Base-by-base conservation (phyloP, 2,329 filamentous ascomycete species). In the Exserohilum rostratum region DNA sequence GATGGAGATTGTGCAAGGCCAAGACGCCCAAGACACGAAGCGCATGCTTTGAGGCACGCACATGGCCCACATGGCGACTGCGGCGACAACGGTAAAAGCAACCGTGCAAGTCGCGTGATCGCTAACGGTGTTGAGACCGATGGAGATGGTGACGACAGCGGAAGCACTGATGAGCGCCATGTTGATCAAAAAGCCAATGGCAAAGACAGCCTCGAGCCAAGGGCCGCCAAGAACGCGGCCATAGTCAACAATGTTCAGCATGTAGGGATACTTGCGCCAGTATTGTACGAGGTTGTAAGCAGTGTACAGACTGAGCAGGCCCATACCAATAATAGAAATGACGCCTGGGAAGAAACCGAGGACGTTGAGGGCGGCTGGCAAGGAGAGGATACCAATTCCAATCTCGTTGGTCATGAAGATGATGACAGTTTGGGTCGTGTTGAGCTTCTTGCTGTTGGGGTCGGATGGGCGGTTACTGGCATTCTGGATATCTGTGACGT, bases 341-440 rank as follows among this genome's bases (percentile, higher is more conserved):
- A 70, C 53, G 12, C 67, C 65, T 2, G 66, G 67, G 33, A 70
- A 67, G 46, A 70, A 68, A 1, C 66, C 64, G 6, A 70, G 57
- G 3, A 58, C 58, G 33, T 68, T 65, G 20, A 70, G 57, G 9
- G 65, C 66, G 17, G 64, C 58, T 17, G 66, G 66, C 17, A 70
- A 49, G 9, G 63, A 68, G 13, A 70, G 57, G 44, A 69, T 67
- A 22, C 67, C 67, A n/a, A 70, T 69, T 30, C 67, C 66, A 17
- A 70, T 64, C 44, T 70, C 65, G 38, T 69, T 70, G 3, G 66
- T 70, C 48, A 70, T 53, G 45, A 70, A 68, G 17, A 70, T 70
- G 13, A 70, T 68, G 44, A 64, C 65, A 25, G 66, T 65, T 64
- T 69, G 64, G 42, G 65, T 58, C 15, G 63, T 66, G 18, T 55